Percentiles rank a stretch among this genome's conserved stretches.
Evolutionary conservation across 495 filamentous ascomycete genomes (phyloP).

Genomic region (Letharia columbiana): DNA sequence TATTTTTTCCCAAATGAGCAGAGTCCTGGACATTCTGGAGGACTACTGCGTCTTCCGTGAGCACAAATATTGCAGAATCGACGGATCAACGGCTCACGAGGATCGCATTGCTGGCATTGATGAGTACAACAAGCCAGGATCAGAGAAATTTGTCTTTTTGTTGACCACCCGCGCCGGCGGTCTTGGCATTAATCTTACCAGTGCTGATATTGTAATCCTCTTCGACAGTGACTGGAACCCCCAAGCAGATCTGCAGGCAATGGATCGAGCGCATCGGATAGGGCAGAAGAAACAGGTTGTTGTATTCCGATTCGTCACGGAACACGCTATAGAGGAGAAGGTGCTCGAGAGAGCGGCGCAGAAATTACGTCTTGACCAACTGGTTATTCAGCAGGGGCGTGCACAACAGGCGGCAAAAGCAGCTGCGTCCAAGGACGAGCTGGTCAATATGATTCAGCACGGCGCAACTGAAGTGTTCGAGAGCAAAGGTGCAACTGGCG

Average conservation of each 20-base stretch:
- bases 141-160: slow-evolving; percentile 95
- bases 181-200: slow-evolving; percentile 96
- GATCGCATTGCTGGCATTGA: slow-evolving; percentile 97
- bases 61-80: slow-evolving; percentile 95
- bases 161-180: slow-evolving; percentile 96
- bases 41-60: slow-evolving; percentile 96
- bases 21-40: slow-evolving; percentile 92
- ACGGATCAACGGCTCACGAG: slow-evolving; percentile 94
- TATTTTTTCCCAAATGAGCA: slow-evolving; percentile 99
- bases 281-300: slow-evolving; percentile 97
- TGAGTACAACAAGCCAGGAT: slow-evolving; percentile 91
- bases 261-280: slow-evolving; percentile 97
- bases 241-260: slow-evolving; percentile 95
- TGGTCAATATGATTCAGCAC: slow-evolving; percentile 97
- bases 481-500: slow-evolving; percentile 50
- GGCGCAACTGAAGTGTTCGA: slow-evolving; percentile 92
- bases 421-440: slow-evolving; percentile 86
- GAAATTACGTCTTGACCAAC: slow-evolving; percentile 91
- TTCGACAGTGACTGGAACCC: slow-evolving; percentile 99
- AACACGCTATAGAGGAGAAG: slow-evolving; percentile 98
- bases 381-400: slow-evolving; percentile 99
- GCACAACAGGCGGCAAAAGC: slow-evolving; percentile 85
- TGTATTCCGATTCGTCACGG: slow-evolving; percentile 93
- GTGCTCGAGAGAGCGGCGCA: slow-evolving; percentile 95
- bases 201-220: slow-evolving; percentile 93